Percentiles rank a stretch among this genome's conserved stretches.
Evolutionary conservation across 2,329 filamentous ascomycete species (phyloP).

Genomic region (Penicillium sp.): DNA sequence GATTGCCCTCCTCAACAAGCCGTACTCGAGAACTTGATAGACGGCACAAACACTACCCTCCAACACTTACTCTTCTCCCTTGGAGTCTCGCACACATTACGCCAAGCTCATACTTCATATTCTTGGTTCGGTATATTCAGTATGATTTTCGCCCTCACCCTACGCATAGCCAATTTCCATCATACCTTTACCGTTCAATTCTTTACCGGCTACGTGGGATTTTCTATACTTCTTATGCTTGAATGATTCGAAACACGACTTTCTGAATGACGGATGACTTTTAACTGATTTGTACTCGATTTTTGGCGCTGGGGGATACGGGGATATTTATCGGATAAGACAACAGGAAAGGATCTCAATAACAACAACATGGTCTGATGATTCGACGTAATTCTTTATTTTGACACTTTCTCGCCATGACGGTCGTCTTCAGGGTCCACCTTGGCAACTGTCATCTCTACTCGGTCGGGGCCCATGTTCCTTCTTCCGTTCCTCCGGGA

Average conservation of each 20-base stretch:
- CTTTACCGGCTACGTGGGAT: neutral
- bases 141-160: constrained; percentile 10
- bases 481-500: neutral
- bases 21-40: constrained; percentile 68
- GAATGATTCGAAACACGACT: constrained; percentile 28
- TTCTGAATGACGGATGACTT: constrained; percentile 21
- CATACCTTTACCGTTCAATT: neutral
- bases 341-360: constrained; percentile 8
- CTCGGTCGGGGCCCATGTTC: neutral
- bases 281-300: constrained; percentile 17
- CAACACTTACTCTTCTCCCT: too few species aligned
- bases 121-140: constrained; percentile 6
- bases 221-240: constrained; percentile 14
- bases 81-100: neutral
- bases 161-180: neutral
- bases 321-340: constrained; percentile 14
- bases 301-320: constrained; percentile 26
- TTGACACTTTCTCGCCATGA: constrained; percentile 5
- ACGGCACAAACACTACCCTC: neutral
- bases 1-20: constrained; percentile 93
- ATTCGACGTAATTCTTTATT: neutral
- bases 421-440: neutral
- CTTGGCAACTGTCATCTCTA: neutral
- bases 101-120: constrained; percentile 5
- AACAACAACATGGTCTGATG: constrained; percentile 5